Conservation (phyloP, 2,329 filamentous ascomycete genomes). For the Triangularia setosa region DNA sequence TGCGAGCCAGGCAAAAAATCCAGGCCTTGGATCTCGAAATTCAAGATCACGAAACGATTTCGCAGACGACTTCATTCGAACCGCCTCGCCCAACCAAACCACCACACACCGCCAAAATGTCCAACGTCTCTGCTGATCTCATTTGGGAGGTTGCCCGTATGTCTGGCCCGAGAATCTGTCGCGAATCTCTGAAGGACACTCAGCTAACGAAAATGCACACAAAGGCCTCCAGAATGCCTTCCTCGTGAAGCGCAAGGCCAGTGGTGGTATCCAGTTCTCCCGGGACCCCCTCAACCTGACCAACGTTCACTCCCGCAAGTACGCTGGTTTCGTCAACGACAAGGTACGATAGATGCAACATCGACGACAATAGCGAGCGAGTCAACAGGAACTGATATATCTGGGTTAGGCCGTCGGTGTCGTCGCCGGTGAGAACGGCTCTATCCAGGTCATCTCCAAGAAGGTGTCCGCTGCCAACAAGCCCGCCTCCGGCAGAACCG, state of each 20-base stretch:
- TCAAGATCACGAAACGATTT: constrained; percentile 22
- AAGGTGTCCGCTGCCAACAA: constrained; percentile 68
- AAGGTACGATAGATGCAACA: constrained; percentile 60
- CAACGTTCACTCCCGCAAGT: constrained; percentile 91
- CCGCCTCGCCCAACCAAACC: constrained; percentile 21
- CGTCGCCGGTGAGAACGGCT: constrained; percentile 69
- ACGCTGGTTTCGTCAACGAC: constrained; percentile 89
- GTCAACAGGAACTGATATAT: constrained; percentile 27
- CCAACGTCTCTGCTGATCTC: constrained; percentile 83
- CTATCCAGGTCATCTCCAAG: constrained; percentile 80
- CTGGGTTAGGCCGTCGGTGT: constrained; percentile 73
- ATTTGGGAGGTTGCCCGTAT: constrained; percentile 94
- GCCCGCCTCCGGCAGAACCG: constrained; percentile 64
- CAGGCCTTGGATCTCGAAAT: constrained; percentile 24
- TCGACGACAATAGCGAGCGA: constrained; percentile 10
- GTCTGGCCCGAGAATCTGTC: constrained; percentile 39
- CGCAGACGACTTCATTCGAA: constrained; percentile 21
- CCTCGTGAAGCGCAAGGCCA: constrained; percentile 80
- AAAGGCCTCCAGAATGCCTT: constrained; percentile 82
- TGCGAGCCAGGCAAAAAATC: constrained; percentile 24
- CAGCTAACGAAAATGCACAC: neutral
- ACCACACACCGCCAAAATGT: constrained; percentile 47
- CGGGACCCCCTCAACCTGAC: constrained; percentile 89
- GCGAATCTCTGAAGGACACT: neutral
- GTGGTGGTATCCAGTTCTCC: constrained; percentile 80